A percentile compares a stretch with the other conserved stretches of the same genome.
Evolutionary conservation across 495 filamentous ascomycete genomes (phyloP).

Genomic region (Platismatia glauca): DNA sequence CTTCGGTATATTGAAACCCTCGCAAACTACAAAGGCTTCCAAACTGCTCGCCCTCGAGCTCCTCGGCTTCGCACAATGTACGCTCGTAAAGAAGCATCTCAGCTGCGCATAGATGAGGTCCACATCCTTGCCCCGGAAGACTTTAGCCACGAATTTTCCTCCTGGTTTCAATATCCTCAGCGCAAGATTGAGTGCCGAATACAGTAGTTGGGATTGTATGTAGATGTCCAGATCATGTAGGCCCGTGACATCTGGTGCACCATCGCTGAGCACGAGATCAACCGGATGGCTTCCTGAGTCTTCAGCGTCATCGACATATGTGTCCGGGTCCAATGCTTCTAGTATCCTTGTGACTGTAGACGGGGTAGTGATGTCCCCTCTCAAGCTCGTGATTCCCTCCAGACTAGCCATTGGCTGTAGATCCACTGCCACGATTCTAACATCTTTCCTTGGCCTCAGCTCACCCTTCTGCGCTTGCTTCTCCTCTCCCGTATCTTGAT

Average conservation of each 20-base stretch:
- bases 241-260: constrained; percentile 92
- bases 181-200: constrained; percentile 84
- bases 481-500: constrained; percentile 27
- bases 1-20: constrained; percentile 61
- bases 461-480: constrained; percentile 23
- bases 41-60: constrained; percentile 89
- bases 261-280: constrained; percentile 88
- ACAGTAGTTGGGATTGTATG: constrained; percentile 89
- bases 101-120: constrained; percentile 88
- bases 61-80: constrained; percentile 85
- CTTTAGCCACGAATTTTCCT: constrained; percentile 95
- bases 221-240: constrained; percentile 97
- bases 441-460: constrained; percentile 55
- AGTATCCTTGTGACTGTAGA: constrained; percentile 85
- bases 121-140: constrained; percentile 88
- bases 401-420: constrained; percentile 91
- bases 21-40: constrained; percentile 92
- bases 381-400: constrained; percentile 80
- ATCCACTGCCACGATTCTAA: constrained; percentile 92
- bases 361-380: constrained; percentile 95
- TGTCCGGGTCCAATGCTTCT: constrained; percentile 70
- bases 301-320: constrained; percentile 32
- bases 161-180: constrained; percentile 84
- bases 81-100: constrained; percentile 77
- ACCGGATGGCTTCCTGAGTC: constrained; percentile 53